Conservation (phyloP, 2,329 filamentous ascomycete genomes). For the Fusarium verrucosum region DNA sequence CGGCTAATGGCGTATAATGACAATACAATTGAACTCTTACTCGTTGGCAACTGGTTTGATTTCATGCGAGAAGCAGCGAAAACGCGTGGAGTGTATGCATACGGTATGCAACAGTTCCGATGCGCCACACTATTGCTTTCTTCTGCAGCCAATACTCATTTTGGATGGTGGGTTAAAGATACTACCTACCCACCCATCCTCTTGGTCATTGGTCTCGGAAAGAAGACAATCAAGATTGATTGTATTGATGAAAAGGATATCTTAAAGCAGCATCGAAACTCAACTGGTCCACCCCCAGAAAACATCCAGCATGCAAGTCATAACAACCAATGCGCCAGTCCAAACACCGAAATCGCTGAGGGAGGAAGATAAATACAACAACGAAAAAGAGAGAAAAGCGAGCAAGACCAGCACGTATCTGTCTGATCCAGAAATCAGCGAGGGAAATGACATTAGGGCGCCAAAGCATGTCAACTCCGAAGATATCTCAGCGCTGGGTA, state of each 20-base stretch:
- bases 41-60: not conserved
- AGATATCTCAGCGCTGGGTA: not conserved
- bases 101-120: not conserved
- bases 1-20: not conserved
- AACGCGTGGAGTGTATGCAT: not conserved
- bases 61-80: not conserved
- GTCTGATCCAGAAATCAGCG: not conserved
- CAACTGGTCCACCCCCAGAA: not conserved
- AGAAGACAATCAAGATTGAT: not conserved
- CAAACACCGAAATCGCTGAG: not conserved
- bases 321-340: not conserved
- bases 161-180: not conserved
- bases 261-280: not conserved
- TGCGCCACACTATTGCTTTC: slow-evolving; percentile 8
- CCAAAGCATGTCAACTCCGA: not conserved
- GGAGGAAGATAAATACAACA: not conserved
- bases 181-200: not conserved
- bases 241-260: not conserved
- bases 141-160: slow-evolving; percentile 14
- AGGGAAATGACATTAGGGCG: not conserved
- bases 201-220: not conserved
- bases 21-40: not conserved
- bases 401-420: not conserved
- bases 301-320: not conserved
- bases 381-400: not conserved